Evolutionary conservation across 495 filamentous ascomycete species (phyloP).

Genomic region (Geoglossum glabrum): DNA sequence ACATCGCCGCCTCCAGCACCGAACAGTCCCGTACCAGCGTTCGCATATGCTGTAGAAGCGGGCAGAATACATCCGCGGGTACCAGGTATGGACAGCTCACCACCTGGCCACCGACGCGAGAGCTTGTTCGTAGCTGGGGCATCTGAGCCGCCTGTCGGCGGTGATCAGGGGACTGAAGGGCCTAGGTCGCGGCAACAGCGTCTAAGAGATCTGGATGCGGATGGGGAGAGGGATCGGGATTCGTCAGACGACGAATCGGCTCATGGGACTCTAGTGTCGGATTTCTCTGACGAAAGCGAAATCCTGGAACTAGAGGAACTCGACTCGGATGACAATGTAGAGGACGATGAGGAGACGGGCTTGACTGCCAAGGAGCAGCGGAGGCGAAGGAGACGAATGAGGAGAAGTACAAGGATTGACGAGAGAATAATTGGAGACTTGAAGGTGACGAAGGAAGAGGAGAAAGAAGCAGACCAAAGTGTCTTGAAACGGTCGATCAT

Average conservation of each 20-base stretch:
- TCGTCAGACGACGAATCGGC: neutral
- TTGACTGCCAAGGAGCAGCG: slow-evolving; percentile 52
- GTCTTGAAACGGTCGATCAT: slow-evolving; percentile 44
- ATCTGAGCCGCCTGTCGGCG: neutral
- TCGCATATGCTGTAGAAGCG: neutral
- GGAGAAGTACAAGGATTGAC: slow-evolving; percentile 49
- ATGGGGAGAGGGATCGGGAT: neutral
- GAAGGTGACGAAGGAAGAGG: slow-evolving; percentile 39
- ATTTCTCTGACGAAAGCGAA: slow-evolving; percentile 28
- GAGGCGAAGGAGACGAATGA: slow-evolving; percentile 41
- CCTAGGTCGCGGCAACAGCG: neutral
- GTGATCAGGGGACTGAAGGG: neutral
- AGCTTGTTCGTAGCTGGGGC: neutral
- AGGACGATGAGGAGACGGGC: slow-evolving; percentile 79
- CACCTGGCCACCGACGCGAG: neutral
- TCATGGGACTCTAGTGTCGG: slow-evolving; percentile 14
- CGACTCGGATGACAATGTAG: slow-evolving; percentile 46
- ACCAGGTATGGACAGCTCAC: neutral
- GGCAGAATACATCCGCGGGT: neutral
- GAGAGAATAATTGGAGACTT: slow-evolving; percentile 40
- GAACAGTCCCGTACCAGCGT: neutral
- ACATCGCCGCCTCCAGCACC: neutral
- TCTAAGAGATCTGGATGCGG: neutral
- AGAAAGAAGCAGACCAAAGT: slow-evolving; percentile 46
- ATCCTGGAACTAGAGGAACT: slow-evolving; percentile 37